Conservation (phyloP, 441 rosid genomes). For the Euphorbia neoarborescens region DNA sequence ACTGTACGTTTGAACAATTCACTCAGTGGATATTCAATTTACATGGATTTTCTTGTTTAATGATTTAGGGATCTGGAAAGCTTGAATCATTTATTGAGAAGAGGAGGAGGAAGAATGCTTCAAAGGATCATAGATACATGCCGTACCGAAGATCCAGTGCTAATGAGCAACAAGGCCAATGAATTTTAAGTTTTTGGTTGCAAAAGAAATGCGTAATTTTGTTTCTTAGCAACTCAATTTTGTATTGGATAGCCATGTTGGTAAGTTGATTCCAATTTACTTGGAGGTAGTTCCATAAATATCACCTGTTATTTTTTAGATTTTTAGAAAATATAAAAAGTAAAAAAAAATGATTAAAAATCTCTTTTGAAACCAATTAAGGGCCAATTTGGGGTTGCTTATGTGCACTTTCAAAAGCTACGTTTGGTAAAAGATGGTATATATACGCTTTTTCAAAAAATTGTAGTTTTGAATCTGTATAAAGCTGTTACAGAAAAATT, state of each 20-base stretch:
- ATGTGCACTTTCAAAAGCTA: too few species aligned
- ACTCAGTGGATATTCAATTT: not conserved
- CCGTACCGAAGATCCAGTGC: conserved; percentile 53
- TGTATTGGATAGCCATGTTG: not conserved
- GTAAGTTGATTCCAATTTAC: too few species aligned
- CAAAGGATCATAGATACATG: conserved; percentile 71
- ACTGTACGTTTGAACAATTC: not conserved
- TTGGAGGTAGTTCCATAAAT: too few species aligned
- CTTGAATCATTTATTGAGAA: conserved; percentile 71
- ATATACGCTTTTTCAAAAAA: too few species aligned
- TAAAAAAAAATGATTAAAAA: too few species aligned
- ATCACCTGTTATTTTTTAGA: too few species aligned
- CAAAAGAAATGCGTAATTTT: not conserved
- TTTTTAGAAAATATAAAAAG: too few species aligned
- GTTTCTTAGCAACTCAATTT: not conserved
- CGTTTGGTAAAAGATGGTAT: too few species aligned
- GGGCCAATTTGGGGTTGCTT: too few species aligned
- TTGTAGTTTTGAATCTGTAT: too few species aligned
- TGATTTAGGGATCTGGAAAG: conserved; percentile 62
- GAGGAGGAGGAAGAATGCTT: conserved; percentile 69
- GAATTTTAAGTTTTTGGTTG: not conserved
- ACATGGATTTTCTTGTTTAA: not conserved
- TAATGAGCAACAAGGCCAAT: conserved; percentile 29
- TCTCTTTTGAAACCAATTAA: too few species aligned
- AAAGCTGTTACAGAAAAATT: too few species aligned